Percentiles rank a stretch among this genome's conserved stretches.
phyloP scores from a whole-genome alignment of 208 protist genomes.

The Wallacemonas collosoma region DNA sequence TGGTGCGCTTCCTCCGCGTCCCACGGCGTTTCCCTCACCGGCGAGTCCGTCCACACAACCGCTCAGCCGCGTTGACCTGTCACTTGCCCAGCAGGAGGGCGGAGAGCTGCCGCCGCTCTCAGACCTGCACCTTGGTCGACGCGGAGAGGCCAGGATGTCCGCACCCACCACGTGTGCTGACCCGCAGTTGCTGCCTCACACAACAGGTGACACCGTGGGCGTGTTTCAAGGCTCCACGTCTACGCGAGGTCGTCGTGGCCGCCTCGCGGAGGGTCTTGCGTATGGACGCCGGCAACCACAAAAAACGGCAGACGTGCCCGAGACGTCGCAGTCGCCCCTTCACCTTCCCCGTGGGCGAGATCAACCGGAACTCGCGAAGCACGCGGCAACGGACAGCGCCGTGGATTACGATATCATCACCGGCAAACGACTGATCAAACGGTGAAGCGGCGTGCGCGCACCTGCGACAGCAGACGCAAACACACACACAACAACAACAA shows the following conservation, averaged over 20 bases:
- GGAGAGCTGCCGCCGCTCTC: neutral
- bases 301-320: neutral
- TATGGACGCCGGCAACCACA: neutral
- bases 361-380: neutral
- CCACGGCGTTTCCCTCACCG: neutral
- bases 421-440: neutral
- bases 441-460: neutral
- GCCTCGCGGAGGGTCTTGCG: neutral
- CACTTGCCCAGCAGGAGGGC: neutral
- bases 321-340: no score
- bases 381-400: conserved; percentile 2
- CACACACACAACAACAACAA: neutral
- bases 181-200: no score
- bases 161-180: no score
- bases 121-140: neutral
- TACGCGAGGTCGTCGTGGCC: neutral
- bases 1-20: neutral
- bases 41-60: neutral
- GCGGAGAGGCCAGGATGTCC: no score
- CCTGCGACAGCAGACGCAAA: neutral
- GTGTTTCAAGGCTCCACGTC: no score
- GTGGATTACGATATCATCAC: conserved; percentile 19
- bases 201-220: no score
- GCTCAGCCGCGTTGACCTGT: neutral
- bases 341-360: no score